A percentile compares a stretch with the other conserved stretches of the same genome.
These are phyloP conservation scores for Ammopiptanthus mongolicus DNA, from an alignment of 306 rosid species.

Conservation along the genomic window DNA sequence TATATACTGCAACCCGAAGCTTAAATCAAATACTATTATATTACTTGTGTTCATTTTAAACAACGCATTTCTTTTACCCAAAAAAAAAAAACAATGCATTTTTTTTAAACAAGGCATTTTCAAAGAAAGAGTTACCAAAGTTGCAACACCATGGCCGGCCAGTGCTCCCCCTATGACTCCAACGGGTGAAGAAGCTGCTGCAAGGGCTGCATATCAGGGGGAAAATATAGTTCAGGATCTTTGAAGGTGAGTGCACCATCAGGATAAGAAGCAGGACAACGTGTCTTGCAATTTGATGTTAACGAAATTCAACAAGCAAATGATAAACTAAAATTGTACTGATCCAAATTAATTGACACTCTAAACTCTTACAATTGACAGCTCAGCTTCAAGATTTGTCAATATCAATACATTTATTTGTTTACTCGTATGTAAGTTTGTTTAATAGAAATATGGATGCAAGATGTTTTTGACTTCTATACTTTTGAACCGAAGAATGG, in stretches of 20 bases:
- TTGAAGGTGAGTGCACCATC: constrained; percentile 5
- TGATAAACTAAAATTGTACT: neutral
- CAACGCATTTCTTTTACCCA: neutral
- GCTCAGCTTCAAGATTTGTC: constrained; percentile 7
- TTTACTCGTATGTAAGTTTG: neutral
- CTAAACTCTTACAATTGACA: neutral
- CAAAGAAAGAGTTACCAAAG: constrained; percentile 54
- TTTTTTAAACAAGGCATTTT: neutral
- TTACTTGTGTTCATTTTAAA: neutral
- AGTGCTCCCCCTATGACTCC: constrained; percentile 96
- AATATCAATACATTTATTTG: constrained; percentile 9
- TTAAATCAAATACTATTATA: neutral
- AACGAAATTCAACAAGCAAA: constrained; percentile 1
- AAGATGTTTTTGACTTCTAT: neutral
- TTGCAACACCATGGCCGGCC: constrained; percentile 92
- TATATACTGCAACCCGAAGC: neutral
- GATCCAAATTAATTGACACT: neutral
- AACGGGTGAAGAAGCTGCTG: constrained; percentile 95
- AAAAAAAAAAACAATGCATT: too few species aligned
- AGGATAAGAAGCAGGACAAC: neutral
- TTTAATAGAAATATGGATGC: neutral
- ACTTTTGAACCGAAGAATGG: neutral
- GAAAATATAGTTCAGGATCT: constrained; percentile 7
- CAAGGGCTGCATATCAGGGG: constrained; percentile 62
- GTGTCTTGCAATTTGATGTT: neutral